Evolutionary conservation across 2,329 filamentous ascomycete genomes (phyloP).

Genomic region (Cercospora sp.): DNA sequence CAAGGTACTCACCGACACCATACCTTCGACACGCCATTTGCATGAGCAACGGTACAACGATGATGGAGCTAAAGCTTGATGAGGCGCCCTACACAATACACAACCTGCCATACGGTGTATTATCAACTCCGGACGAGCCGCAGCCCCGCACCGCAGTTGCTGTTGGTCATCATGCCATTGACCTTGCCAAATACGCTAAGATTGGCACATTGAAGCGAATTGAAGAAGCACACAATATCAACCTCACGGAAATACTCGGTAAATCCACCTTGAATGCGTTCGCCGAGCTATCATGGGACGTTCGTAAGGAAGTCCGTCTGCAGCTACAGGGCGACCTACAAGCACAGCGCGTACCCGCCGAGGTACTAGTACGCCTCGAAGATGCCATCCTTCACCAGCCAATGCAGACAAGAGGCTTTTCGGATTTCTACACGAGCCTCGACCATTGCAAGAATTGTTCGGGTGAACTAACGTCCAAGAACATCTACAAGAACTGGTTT

Average conservation of each 20-base stretch:
- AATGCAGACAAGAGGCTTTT: constrained; percentile 58
- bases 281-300: constrained; percentile 47
- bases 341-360: constrained; percentile 31
- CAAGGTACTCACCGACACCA: background rate
- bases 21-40: background rate
- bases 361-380: constrained; percentile 41
- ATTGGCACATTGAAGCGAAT: constrained; percentile 27
- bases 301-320: constrained; percentile 43
- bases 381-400: constrained; percentile 56
- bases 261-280: constrained; percentile 52
- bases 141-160: constrained; percentile 37
- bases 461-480: constrained; percentile 44
- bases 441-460: constrained; percentile 55
- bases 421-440: constrained; percentile 58
- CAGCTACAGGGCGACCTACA: constrained; percentile 44
- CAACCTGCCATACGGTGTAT: constrained; percentile 37
- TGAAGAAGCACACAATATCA: constrained; percentile 23
- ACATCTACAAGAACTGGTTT: constrained; percentile 42
- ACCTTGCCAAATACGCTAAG: constrained; percentile 32
- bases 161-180: constrained; percentile 36
- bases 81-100: constrained; percentile 33
- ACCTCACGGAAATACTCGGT: constrained; percentile 27
- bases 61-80: constrained; percentile 30
- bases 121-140: constrained; percentile 30
- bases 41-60: constrained; percentile 3